Conservation (phyloP, 495 filamentous ascomycete species). For the Parmelia sp. region DNA sequence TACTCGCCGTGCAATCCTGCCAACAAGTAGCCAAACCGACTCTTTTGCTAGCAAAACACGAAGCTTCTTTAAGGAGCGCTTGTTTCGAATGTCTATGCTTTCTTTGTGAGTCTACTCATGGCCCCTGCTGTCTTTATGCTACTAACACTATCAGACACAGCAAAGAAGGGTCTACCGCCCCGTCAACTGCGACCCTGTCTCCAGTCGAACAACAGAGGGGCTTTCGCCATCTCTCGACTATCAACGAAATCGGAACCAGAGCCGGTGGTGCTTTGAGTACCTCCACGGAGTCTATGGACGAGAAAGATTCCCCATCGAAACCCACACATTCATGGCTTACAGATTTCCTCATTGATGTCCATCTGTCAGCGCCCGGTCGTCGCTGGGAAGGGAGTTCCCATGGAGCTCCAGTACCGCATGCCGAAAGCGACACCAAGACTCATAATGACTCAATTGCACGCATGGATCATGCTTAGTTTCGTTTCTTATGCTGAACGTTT, state of each 20-base stretch:
- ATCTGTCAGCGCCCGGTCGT: conserved; percentile 11
- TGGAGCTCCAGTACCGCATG: background rate
- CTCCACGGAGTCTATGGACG: background rate
- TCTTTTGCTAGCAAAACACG: conserved; percentile 11
- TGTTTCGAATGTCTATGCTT: conserved; percentile 2
- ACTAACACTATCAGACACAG: background rate
- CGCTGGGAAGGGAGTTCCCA: background rate
- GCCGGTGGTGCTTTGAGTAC: background rate
- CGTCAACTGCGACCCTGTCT: conserved; percentile 9
- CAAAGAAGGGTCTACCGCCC: conserved; percentile 6
- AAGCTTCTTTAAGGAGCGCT: conserved; percentile 12
- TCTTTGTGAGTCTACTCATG: conserved; percentile 19
- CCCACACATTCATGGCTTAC: conserved; percentile 11
- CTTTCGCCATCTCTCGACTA: conserved; percentile 9
- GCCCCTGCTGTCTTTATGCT: background rate
- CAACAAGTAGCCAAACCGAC: background rate
- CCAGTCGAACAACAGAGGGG: conserved; percentile 8
- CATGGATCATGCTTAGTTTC: background rate
- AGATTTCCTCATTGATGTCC: conserved; percentile 9
- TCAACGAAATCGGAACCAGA: conserved; percentile 1
- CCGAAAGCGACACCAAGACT: background rate
- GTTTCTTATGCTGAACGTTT: background rate
- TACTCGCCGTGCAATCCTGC: background rate
- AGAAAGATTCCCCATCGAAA: background rate
- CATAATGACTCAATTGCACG: background rate